Evolutionary conservation across 1,284 basidiomycete genomes (phyloP), one percentile per base, ranked within the genome.

Genomic region (Malassezia furfur): DNA sequence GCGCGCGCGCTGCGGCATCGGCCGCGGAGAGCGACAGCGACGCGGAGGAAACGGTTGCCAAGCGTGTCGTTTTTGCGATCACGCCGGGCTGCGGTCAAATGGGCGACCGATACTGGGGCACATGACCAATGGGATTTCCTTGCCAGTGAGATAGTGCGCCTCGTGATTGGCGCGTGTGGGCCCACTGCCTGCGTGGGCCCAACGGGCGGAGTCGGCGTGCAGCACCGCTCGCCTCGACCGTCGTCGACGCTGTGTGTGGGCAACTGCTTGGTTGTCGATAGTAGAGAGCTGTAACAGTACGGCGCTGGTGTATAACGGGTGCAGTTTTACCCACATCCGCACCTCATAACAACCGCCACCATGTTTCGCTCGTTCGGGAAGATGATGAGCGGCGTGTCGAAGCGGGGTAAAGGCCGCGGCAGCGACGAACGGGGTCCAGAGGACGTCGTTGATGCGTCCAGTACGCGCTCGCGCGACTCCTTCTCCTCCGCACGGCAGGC

Each of bases 361-460:
- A 72, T 73, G 70, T 68, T 73, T 51, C 71, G 72, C 48, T 67
- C 64, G 5, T 61, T 73, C 34, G 65, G 69, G 35, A 68, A 68
- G 52, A 66, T 71, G 52, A 70, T 73, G 57, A 68, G 70, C 35
- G 66, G 63, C 34, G 67, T 67, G 14, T 68, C 67, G 47, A 64
- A 65, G 22, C 68, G 68, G 54, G 64, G 65, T 48, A 68, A 69
- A 51, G 61, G 65, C 28, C 70, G 70, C 39, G 34, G 59, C 34
- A 55, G 63, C 6, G 45, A 38, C 31, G 50, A 45, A 28, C 17
- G 15, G 19, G 38, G 38, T 22, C 7, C 19, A 5, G 53, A 37
- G 15, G 43, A 48, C 19, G 15, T 17, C 2, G 8, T 9, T 5
- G 45, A 47, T 17, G 19, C 45, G 17, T 32, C 45, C n/a, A 47